Evolutionary conservation across 768 basidiomycete species (phyloP).

Genomic region (Leccinellum rugosiceps): DNA sequence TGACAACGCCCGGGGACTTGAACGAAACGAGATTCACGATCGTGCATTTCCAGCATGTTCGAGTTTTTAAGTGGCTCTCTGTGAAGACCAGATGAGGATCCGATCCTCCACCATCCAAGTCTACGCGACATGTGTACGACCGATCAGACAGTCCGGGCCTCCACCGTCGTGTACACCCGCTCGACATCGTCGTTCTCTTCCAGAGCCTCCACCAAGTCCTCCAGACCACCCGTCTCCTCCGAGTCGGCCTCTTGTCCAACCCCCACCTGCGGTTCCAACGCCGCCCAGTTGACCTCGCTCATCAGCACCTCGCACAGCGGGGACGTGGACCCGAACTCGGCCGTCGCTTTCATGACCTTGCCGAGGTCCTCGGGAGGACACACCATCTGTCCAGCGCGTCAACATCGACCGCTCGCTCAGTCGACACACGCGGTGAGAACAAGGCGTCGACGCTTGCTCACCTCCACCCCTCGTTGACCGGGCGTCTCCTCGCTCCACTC

Average conservation of each 20-base stretch:
- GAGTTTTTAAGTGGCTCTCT: neutral
- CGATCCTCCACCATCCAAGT: neutral
- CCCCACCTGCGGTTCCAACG: conserved; percentile 40
- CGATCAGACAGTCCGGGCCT: conserved; percentile 27
- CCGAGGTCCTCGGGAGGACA: conserved; percentile 42
- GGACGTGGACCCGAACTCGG: conserved; percentile 20
- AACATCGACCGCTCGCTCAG: neutral
- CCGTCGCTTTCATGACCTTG: conserved; percentile 36
- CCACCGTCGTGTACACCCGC: conserved; percentile 56
- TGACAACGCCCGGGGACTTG: neutral
- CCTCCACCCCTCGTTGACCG: conserved; percentile 35
- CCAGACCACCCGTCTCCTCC: conserved; percentile 34
- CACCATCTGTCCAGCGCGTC: conserved; percentile 35
- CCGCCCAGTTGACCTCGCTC: conserved; percentile 55
- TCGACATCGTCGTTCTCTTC: conserved; percentile 58
- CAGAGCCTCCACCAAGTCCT: conserved; percentile 46
- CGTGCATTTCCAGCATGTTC: neutral
- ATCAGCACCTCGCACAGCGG: conserved; percentile 39
- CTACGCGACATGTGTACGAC: conserved; percentile 14
- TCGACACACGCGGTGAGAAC: neutral
- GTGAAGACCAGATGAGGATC: neutral
- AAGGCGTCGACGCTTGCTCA: conserved; percentile 8
- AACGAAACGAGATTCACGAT: neutral
- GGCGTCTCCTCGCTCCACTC: conserved; percentile 31
- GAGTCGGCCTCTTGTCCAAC: conserved; percentile 39